A percentile compares a stretch with the other conserved stretches of the same genome.
These are phyloP conservation scores for Cordyceps militaris DNA, from an alignment of 2,329 filamentous ascomycete species.

Conservation along the genomic window DNA sequence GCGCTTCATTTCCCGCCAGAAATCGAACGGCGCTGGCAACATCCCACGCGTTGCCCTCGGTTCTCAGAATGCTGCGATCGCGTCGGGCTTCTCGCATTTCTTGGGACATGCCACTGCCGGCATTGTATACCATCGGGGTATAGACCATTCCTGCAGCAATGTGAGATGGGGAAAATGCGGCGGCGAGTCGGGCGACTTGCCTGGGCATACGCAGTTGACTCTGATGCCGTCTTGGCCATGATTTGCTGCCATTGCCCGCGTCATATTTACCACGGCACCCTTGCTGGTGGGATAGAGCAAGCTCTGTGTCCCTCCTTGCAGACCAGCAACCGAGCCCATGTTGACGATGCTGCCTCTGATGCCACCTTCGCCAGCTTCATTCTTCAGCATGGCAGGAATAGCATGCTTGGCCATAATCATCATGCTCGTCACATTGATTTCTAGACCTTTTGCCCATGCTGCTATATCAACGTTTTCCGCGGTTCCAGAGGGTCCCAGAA, in stretches of 20 bases:
- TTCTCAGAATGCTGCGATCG: constrained; percentile 31
- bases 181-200: constrained; percentile 14
- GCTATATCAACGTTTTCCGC: constrained; percentile 54
- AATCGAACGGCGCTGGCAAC: constrained; percentile 33
- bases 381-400: constrained; percentile 52
- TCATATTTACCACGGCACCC: constrained; percentile 44
- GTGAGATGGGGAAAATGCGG: neutral
- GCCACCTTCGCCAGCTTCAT: constrained; percentile 31
- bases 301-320: constrained; percentile 38
- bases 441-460: constrained; percentile 48
- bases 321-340: constrained; percentile 54
- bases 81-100: constrained; percentile 31
- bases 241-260: constrained; percentile 43
- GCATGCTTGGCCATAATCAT: constrained; percentile 56
- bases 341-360: constrained; percentile 50
- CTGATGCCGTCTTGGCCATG: constrained; percentile 38
- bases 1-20: constrained; percentile 31
- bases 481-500: constrained; percentile 51
- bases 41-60: constrained; percentile 39
- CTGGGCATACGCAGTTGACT: constrained; percentile 44
- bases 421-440: constrained; percentile 60
- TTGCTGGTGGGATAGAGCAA: constrained; percentile 42
- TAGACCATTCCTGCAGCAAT: constrained; percentile 33
- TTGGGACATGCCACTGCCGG: constrained; percentile 30
- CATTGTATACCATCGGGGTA: constrained; percentile 38